Evolutionary conservation across 805 yeast species (phyloP).

Genomic region (Candida montana): DNA sequence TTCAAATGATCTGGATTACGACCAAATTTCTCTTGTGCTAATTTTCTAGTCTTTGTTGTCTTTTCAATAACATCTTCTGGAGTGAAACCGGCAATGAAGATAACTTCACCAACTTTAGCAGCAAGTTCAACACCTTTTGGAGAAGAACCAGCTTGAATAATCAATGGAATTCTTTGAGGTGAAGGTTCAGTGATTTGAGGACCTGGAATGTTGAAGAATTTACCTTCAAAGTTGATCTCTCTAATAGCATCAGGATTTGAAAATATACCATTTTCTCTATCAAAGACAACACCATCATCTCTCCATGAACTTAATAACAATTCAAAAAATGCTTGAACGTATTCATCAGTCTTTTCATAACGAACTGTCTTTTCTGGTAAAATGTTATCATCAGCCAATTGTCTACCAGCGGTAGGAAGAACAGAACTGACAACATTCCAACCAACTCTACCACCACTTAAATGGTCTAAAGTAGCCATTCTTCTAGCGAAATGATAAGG

Average conservation of each 20-base stretch:
- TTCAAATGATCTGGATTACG: conserved; percentile 37
- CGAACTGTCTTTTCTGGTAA: conserved; percentile 38
- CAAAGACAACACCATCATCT: conserved; percentile 32
- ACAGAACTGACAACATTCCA: conserved; percentile 44
- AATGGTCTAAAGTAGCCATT: conserved; percentile 40
- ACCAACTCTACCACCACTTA: conserved; percentile 41
- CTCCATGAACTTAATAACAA: conserved; percentile 40
- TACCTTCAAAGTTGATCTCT: conserved; percentile 37
- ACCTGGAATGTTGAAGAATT: conserved; percentile 33
- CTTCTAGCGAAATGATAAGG: conserved; percentile 42
- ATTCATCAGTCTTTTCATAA: conserved; percentile 40
- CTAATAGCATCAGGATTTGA: conserved; percentile 37
- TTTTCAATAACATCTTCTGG: conserved; percentile 29
- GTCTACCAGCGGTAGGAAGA: conserved; percentile 39
- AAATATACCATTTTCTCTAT: conserved; percentile 27
- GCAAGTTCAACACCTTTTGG: conserved; percentile 37
- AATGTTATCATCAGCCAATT: conserved; percentile 31
- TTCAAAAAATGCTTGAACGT: conserved; percentile 35
- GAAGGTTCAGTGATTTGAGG: conserved; percentile 40
- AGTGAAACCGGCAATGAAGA: conserved; percentile 32
- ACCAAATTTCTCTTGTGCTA: conserved; percentile 33
- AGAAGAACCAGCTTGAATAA: conserved; percentile 44
- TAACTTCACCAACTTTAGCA: conserved; percentile 40
- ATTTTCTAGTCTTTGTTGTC: conserved; percentile 28
- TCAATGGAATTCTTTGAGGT: conserved; percentile 39